These are phyloP conservation scores for Scheffersomyces segobiensis DNA, from an alignment of 1,139 yeast species.

Conservation along the genomic window DNA sequence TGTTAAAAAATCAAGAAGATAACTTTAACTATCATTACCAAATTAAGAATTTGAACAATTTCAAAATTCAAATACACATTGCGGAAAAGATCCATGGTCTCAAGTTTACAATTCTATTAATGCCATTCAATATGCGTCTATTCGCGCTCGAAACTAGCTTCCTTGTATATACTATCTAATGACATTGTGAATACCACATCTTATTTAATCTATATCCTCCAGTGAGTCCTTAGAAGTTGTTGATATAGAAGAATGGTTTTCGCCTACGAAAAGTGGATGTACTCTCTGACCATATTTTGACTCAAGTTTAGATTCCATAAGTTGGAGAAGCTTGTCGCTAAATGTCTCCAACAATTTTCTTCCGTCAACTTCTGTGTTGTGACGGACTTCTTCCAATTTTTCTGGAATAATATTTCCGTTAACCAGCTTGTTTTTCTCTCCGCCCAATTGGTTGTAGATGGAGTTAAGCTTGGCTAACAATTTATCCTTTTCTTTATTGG, in stretches of 20 bases:
- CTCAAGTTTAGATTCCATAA: constrained; percentile 21
- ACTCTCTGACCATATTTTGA: background rate
- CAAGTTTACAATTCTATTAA: constrained; percentile 1
- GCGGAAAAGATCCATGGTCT: no score
- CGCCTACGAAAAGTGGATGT: background rate
- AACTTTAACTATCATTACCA: background rate
- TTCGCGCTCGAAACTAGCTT: background rate
- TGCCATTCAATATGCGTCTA: background rate
- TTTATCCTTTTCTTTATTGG: background rate
- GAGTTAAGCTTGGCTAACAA: background rate
- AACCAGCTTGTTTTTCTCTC: background rate
- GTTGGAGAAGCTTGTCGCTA: constrained; percentile 30
- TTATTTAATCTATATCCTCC: background rate
- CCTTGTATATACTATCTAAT: background rate
- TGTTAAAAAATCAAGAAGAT: background rate
- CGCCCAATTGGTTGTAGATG: background rate
- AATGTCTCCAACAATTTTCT: constrained; percentile 27
- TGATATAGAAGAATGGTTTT: background rate
- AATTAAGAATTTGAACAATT: no score
- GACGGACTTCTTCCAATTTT: background rate
- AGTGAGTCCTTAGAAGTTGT: background rate
- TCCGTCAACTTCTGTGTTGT: constrained; percentile 1
- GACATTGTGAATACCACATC: background rate
- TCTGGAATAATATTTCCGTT: background rate
- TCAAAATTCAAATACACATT: no score